Evolutionary conservation across 305 asterid species (phyloP).

Genomic region (Fraxinus angustifolia): DNA sequence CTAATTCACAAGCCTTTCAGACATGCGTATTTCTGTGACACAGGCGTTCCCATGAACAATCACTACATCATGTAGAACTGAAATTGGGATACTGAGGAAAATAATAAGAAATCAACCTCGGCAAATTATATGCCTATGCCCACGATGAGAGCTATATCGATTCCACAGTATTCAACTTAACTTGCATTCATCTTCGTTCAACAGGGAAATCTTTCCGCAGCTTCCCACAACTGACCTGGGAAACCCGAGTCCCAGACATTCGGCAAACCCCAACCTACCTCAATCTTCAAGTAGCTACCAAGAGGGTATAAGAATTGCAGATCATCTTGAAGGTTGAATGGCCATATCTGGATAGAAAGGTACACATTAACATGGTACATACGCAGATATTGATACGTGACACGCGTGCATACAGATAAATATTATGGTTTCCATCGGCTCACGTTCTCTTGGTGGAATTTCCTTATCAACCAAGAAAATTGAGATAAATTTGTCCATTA

Average conservation of each 20-base stretch:
- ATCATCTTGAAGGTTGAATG: background rate
- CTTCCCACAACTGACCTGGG: background rate
- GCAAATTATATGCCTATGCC: background rate
- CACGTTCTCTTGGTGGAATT: constrained; percentile 16
- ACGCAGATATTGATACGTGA: background rate
- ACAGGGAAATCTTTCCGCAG: background rate
- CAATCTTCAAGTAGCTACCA: background rate
- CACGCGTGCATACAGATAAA: constrained; percentile 18
- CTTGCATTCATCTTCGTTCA: background rate
- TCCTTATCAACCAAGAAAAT: constrained; percentile 21
- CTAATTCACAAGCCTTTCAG: background rate
- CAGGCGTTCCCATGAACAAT: background rate
- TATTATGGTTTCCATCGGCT: background rate
- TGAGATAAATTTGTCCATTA: constrained; percentile 26
- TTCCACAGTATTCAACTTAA: background rate
- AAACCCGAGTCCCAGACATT: background rate
- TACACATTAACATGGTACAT: background rate
- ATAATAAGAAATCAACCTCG: background rate
- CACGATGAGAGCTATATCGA: background rate
- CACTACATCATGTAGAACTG: background rate
- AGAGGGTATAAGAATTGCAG: background rate
- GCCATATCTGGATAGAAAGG: constrained; percentile 10
- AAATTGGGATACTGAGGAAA: background rate
- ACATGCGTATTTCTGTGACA: background rate
- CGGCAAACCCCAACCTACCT: background rate